Conservation (phyloP, 306 rosid species). For the Begonia fuchsioides region DNA sequence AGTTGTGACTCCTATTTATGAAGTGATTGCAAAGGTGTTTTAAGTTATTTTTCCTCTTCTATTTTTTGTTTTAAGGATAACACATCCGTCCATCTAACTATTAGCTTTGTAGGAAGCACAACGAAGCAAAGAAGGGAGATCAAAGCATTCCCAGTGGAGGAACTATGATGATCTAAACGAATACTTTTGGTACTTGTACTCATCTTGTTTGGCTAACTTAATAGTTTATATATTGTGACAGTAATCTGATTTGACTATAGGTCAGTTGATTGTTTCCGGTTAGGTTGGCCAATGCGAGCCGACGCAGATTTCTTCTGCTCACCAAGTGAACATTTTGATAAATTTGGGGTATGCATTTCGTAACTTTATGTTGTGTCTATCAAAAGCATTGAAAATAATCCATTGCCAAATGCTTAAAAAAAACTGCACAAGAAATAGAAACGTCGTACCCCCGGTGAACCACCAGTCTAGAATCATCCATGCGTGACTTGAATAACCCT, state of each 20-base stretch:
- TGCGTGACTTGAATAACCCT: too few species aligned
- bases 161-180: constrained; percentile 94
- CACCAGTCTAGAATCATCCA: too few species aligned
- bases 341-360: constrained; percentile 37
- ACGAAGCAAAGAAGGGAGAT: constrained; percentile 63
- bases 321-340: constrained; percentile 27
- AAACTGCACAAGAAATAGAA: too few species aligned
- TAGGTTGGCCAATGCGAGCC: constrained; percentile 99
- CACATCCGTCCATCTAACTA: not conserved
- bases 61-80: too few species aligned
- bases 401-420: too few species aligned
- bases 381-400: too few species aligned
- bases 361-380: not conserved
- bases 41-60: constrained; percentile 2
- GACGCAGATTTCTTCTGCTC: constrained; percentile 83
- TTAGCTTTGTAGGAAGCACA: constrained; percentile 56
- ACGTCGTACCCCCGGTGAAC: too few species aligned
- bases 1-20: constrained; percentile 91
- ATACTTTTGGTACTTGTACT: constrained; percentile 62
- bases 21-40: constrained; percentile 79
- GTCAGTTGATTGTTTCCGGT: constrained; percentile 90
- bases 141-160: constrained; percentile 99
- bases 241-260: constrained; percentile 27
- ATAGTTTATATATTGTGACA: constrained; percentile 7
- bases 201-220: not conserved